Evolutionary conservation across 140 eudicot genomes (phyloP).

Genomic region (Senecio squalidus): DNA sequence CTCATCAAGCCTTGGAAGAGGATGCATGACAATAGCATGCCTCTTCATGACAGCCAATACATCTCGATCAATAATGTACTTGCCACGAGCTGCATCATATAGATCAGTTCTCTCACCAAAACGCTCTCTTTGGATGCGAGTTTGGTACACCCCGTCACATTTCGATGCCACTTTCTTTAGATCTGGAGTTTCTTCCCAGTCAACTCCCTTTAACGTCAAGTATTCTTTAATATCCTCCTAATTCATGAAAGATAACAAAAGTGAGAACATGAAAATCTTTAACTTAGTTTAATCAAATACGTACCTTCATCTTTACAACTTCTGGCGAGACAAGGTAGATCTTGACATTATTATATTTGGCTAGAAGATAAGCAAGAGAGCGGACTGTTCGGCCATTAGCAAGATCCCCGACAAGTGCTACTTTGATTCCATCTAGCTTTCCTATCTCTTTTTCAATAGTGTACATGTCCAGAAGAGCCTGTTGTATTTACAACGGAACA

Average conservation of each 20-base stretch:
- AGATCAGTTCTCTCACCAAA: slow-evolving; percentile 76
- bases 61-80: slow-evolving; percentile 63
- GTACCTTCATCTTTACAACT: slow-evolving; percentile 91
- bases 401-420: slow-evolving; percentile 95
- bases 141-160: slow-evolving; percentile 94
- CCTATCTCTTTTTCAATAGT: slow-evolving; percentile 89
- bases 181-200: slow-evolving; percentile 92
- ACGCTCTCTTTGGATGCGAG: slow-evolving; percentile 87
- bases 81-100: slow-evolving; percentile 87
- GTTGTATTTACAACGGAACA: slow-evolving; percentile 2
- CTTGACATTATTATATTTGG: slow-evolving; percentile 76
- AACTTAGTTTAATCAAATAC: background rate
- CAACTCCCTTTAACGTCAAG: slow-evolving; percentile 58
- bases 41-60: slow-evolving; percentile 80
- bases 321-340: slow-evolving; percentile 86
- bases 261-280: background rate
- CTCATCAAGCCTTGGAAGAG: slow-evolving; percentile 99
- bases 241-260: background rate
- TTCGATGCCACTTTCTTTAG: slow-evolving; percentile 84
- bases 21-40: slow-evolving; percentile 97
- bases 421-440: slow-evolving; percentile 82
- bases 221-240: slow-evolving; percentile 92
- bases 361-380: slow-evolving; percentile 82
- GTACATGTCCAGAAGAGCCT: slow-evolving; percentile 94
- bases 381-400: slow-evolving; percentile 93